Base-by-base conservation (phyloP, 148 eudicot species). In the Rhododendron ferrugineum region DNA sequence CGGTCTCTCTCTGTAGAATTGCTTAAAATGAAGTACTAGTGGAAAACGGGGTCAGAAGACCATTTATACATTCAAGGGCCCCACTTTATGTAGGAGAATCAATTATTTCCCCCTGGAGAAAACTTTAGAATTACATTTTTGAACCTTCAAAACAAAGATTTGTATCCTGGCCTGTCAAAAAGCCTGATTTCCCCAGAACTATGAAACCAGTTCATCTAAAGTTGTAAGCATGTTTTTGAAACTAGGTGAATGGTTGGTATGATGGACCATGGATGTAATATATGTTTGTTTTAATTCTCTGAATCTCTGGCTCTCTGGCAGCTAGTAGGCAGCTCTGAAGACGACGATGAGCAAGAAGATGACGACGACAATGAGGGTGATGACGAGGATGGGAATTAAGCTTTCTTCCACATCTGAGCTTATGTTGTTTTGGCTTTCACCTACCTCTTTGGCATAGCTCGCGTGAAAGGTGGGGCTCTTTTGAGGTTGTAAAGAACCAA, bases 291-390 rank as follows among this genome's bases (percentile, higher is more conserved):
- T 49, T 76, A 37, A 36, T 74, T 80, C 40, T 34, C 11, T 74
- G 60, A 34, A 34, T 79, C 2, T 47, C 32, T 72, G 49, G 23
- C n/a, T 30, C 9, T 84, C 47, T 85, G 83, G 87, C 84, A 91
- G 88, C 90, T 46, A 28, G 88, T 89, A 85, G 95, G 84, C 50
- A 64, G 75, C 34, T 60, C 78, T 23, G 87, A 89, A 76, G 90
- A 89, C 3, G 90, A 89, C 1, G 89, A 86, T 10, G 88, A 88
- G 5, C 88, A 82, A 2, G 80, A 86, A 1, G 94, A 89, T 3
- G 95, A 91, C 0, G 91, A 88, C 78, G 85, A 77, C n/a, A 84
- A 84, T 30, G 92, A 90, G 6, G 91, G 87, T 16, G 91, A 91
- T 26, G 93, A 92, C 18, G 93, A 70, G 34, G 89, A 88, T 52